Conservation (phyloP, 345 rosid genomes). For the Linum usitatissimum region DNA sequence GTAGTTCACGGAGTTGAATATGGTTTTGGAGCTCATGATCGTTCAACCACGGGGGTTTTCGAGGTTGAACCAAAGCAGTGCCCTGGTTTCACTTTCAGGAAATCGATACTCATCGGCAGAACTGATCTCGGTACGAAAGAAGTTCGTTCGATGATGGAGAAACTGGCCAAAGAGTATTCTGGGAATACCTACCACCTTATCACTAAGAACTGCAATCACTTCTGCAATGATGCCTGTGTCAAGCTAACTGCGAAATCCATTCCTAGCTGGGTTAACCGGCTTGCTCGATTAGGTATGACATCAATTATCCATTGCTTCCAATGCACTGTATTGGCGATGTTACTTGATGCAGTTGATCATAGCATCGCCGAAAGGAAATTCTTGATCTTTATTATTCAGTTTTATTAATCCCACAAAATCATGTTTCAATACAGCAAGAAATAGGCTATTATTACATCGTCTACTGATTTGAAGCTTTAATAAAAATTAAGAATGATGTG, state of each 20-base stretch:
- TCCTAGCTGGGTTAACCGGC: slow-evolving; percentile 93
- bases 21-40: slow-evolving; percentile 95
- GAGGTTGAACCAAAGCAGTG: slow-evolving; percentile 88
- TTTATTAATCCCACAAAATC: too few relatives aligned
- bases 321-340: too few relatives aligned
- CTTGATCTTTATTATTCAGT: too few relatives aligned
- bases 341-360: too few relatives aligned
- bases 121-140: slow-evolving; percentile 72
- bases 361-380: too few relatives aligned
- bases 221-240: slow-evolving; percentile 75
- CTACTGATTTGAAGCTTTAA: too few relatives aligned
- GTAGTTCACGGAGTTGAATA: slow-evolving; percentile 82
- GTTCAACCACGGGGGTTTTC: slow-evolving; percentile 66
- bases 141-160: slow-evolving; percentile 68
- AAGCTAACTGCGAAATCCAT: slow-evolving; percentile 60
- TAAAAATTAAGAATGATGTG: too few relatives aligned
- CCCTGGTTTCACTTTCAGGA: slow-evolving; percentile 82
- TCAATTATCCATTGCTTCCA: too few relatives aligned
- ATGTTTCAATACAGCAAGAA: too few relatives aligned
- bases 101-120: slow-evolving; percentile 80
- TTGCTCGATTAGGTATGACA: slow-evolving; percentile 82
- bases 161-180: slow-evolving; percentile 51
- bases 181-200: slow-evolving; percentile 86
- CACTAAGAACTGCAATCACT: slow-evolving; percentile 88
- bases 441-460: too few relatives aligned